Conservation (phyloP, 73 alveolate genomes). For the Stentor coeruleus region DNA sequence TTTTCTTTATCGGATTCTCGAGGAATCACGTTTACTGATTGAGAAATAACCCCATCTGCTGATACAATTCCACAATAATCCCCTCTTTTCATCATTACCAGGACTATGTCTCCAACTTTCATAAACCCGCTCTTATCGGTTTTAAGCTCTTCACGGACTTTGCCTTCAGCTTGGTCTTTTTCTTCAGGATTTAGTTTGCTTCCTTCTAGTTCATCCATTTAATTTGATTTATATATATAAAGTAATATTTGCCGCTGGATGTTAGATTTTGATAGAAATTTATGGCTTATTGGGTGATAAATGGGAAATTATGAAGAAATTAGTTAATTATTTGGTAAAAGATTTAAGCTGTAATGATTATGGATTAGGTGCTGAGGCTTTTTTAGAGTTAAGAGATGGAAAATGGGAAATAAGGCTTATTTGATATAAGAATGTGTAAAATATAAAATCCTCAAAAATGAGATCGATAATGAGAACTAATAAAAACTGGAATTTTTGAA, state of each 20-base stretch:
- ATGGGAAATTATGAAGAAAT: not conserved
- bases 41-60: conserved; percentile 23
- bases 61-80: not conserved
- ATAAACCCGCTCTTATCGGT: conserved; percentile 9
- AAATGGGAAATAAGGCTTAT: no score
- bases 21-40: not conserved
- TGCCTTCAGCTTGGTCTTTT: not conserved
- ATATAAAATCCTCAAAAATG: no score
- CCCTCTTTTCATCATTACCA: not conserved
- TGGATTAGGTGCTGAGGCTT: not conserved
- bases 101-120: conserved; percentile 7
- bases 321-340: no score
- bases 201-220: no score
- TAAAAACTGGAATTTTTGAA: no score
- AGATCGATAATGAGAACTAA: no score
- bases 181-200: no score
- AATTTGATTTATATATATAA: no score
- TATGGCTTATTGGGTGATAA: no score
- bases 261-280: no score
- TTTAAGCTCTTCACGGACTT: conserved; percentile 1
- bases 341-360: not conserved
- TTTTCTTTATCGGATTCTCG: not conserved
- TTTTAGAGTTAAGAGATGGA: not conserved
- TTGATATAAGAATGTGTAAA: no score
- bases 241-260: no score